Evolutionary conservation across 2,329 filamentous ascomycete species (phyloP).

Genomic region (Fusarium redolens): DNA sequence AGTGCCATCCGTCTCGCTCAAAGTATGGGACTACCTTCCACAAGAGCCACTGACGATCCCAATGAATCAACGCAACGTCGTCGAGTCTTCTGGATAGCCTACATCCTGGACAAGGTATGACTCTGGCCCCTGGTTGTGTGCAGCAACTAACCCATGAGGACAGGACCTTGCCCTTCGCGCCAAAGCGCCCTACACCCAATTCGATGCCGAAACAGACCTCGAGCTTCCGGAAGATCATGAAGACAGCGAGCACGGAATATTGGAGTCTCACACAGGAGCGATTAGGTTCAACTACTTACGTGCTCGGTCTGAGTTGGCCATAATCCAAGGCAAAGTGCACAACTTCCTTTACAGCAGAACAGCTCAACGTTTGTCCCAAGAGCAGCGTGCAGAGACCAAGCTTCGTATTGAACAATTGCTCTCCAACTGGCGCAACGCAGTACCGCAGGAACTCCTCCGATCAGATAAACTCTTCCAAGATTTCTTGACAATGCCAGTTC

Average conservation of each 20-base stretch:
- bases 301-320: neutral
- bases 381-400: neutral
- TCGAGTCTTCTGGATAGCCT: neutral
- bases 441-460: fast-evolving
- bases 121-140: fast-evolving
- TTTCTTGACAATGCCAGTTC: neutral
- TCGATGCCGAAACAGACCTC: neutral
- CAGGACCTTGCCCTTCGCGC: neutral
- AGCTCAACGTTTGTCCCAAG: neutral
- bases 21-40: neutral
- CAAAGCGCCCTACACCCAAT: neutral
- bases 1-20: neutral
- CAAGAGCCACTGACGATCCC: fast-evolving
- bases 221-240: neutral
- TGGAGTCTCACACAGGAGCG: neutral
- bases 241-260: neutral
- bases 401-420: neutral
- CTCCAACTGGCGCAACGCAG: fast-evolving
- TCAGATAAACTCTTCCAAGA: neutral
- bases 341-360: neutral
- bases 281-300: neutral
- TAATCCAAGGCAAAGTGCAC: neutral
- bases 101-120: neutral
- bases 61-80: neutral
- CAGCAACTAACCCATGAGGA: neutral